These are phyloP conservation scores for Barnettozyma sp. DNA, from an alignment of 805 yeast species.

Conservation along the genomic window DNA sequence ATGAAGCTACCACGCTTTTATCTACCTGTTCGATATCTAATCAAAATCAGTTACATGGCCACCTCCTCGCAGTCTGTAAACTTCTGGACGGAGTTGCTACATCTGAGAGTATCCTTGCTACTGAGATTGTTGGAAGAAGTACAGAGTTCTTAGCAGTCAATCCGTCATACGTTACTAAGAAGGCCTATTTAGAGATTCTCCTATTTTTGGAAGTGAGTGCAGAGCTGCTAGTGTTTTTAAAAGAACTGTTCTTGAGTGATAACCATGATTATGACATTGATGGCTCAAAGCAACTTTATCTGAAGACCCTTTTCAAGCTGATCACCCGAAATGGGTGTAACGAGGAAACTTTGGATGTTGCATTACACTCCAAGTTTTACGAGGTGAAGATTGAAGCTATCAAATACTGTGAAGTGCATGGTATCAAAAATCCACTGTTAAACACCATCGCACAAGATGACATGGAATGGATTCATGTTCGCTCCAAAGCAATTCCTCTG, in stretches of 20 bases:
- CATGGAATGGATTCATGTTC: slow-evolving; percentile 37
- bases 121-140: slow-evolving; percentile 4
- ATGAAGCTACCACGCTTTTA: slow-evolving; percentile 27
- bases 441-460: slow-evolving; percentile 22
- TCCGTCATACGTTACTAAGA: slow-evolving; percentile 29
- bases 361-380: slow-evolving; percentile 33
- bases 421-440: slow-evolving; percentile 9
- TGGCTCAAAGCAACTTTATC: slow-evolving; percentile 45
- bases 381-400: slow-evolving; percentile 42
- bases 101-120: not conserved
- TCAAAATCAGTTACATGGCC: slow-evolving; percentile 56
- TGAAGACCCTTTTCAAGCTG: slow-evolving; percentile 28
- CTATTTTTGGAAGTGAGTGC: slow-evolving; percentile 1
- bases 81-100: slow-evolving; percentile 13
- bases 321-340: slow-evolving; percentile 13
- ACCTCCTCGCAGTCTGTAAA: slow-evolving; percentile 40
- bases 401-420: slow-evolving; percentile 21
- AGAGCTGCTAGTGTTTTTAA: slow-evolving; percentile 23
- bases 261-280: slow-evolving; percentile 27
- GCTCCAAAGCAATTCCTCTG: slow-evolving; percentile 30
- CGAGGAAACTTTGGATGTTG: slow-evolving; percentile 26
- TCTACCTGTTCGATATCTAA: slow-evolving; percentile 15
- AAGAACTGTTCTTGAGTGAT: slow-evolving; percentile 31
- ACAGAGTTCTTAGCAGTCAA: slow-evolving; percentile 19
- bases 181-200: slow-evolving; percentile 27